Conservation (phyloP, 108 stramenopile genomes). For the Mayamaea pseudoterrestris region DNA sequence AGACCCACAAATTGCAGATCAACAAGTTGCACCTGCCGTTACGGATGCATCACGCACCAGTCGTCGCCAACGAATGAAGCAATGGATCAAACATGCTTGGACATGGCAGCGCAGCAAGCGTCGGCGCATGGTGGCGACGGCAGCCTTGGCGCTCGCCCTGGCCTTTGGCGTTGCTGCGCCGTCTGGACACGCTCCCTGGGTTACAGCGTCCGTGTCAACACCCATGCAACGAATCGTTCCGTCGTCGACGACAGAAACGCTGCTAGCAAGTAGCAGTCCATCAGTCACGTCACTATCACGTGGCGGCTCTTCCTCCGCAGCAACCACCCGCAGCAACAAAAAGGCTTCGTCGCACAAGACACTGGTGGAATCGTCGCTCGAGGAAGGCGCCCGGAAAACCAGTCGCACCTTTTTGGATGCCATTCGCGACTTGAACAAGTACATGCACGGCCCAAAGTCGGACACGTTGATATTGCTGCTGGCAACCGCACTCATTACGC, state of each 20-base stretch:
- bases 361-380: slow-evolving; percentile 12
- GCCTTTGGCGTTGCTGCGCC: slow-evolving; percentile 2
- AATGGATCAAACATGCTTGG: slow-evolving; percentile 13
- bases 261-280: not conserved
- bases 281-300: not conserved
- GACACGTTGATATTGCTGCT: slow-evolving; percentile 79
- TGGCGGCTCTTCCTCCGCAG: not conserved
- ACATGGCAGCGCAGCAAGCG: slow-evolving; percentile 19
- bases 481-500: slow-evolving; percentile 83
- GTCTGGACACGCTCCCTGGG: not conserved
- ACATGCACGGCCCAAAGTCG: slow-evolving; percentile 78
- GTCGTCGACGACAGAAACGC: not conserved
- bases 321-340: not conserved
- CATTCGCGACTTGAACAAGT: slow-evolving; percentile 32
- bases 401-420: slow-evolving; percentile 52
- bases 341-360: not conserved
- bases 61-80: too few species aligned
- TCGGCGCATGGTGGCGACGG: slow-evolving; percentile 22
- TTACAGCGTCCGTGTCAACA: not conserved
- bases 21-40: too few species aligned
- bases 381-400: slow-evolving; percentile 13
- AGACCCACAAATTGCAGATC: too few species aligned
- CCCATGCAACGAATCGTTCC: slow-evolving; percentile 6
- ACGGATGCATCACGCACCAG: too few species aligned
- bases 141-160: slow-evolving; percentile 20